These are phyloP conservation scores for Umbelopsis sp. DNA, from an alignment of 192 early-diverging fungal species.

Conservation along the genomic window DNA sequence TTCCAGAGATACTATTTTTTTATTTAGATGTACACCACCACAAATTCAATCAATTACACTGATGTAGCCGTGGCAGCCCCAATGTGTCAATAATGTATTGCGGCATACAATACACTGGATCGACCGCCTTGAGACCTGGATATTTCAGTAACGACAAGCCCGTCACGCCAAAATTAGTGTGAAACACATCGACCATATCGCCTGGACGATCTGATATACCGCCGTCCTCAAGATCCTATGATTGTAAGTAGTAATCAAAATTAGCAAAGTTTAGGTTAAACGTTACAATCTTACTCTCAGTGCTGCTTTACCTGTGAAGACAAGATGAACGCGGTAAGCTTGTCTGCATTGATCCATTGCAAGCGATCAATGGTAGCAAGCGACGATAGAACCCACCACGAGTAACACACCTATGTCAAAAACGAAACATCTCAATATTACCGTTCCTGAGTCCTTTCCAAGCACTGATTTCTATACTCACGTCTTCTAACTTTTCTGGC, in stretches of 20 bases:
- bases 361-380: constrained; percentile 76
- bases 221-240: constrained; percentile 76
- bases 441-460: not conserved
- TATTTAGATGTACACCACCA: not conserved
- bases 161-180: constrained; percentile 93
- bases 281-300: not conserved
- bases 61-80: constrained; percentile 25
- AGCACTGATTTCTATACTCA: constrained; percentile 37
- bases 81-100: constrained; percentile 59
- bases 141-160: constrained; percentile 88
- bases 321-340: constrained; percentile 81
- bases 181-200: constrained; percentile 94
- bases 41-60: not conserved
- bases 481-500: constrained; percentile 95
- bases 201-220: constrained; percentile 94
- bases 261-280: not conserved
- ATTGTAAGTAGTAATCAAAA: not conserved
- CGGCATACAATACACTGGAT: constrained; percentile 94
- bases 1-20: not conserved
- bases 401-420: constrained; percentile 82
- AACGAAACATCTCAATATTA: not conserved
- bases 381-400: constrained; percentile 97
- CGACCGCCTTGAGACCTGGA: constrained; percentile 70
- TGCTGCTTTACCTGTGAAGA: constrained; percentile 61
- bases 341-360: constrained; percentile 85